Evolutionary conservation across 2,329 filamentous ascomycete species (phyloP).

Genomic region (Penicillium sp.): DNA sequence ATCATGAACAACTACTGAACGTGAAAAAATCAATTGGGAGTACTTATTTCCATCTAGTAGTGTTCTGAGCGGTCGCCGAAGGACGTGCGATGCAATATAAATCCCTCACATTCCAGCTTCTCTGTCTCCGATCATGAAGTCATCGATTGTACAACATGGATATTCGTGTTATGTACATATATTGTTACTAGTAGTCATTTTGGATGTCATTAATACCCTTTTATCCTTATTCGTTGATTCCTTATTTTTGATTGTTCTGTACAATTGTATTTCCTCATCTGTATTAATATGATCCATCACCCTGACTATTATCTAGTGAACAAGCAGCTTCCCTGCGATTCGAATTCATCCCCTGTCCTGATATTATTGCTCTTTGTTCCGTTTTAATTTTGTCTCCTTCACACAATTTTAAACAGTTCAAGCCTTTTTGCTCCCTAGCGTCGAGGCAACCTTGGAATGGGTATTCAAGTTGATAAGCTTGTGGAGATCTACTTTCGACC

Average conservation of each 20-base stretch:
- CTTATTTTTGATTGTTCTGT: background rate
- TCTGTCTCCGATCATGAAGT: conserved; percentile 13
- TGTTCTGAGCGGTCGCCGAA: rapidly evolving
- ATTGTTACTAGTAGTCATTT: background rate
- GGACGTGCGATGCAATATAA: background rate
- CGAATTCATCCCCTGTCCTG: background rate
- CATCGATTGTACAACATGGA: conserved; percentile 7
- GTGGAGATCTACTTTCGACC: background rate
- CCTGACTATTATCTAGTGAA: background rate
- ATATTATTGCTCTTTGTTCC: background rate
- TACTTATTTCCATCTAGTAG: background rate
- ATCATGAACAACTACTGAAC: background rate
- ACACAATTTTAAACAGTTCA: too few species aligned
- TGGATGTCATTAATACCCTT: background rate
- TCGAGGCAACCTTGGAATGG: too few species aligned
- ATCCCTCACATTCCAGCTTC: background rate
- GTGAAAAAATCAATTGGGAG: background rate
- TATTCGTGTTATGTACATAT: background rate
- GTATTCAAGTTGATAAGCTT: background rate
- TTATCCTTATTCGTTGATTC: background rate
- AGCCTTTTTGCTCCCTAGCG: too few species aligned
- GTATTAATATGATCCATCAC: background rate
- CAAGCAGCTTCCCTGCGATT: background rate
- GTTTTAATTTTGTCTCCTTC: background rate
- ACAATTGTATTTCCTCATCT: background rate